These are phyloP conservation scores for Anacardium occidentale DNA, from an alignment of 345 rosid species.

Conservation along the genomic window DNA sequence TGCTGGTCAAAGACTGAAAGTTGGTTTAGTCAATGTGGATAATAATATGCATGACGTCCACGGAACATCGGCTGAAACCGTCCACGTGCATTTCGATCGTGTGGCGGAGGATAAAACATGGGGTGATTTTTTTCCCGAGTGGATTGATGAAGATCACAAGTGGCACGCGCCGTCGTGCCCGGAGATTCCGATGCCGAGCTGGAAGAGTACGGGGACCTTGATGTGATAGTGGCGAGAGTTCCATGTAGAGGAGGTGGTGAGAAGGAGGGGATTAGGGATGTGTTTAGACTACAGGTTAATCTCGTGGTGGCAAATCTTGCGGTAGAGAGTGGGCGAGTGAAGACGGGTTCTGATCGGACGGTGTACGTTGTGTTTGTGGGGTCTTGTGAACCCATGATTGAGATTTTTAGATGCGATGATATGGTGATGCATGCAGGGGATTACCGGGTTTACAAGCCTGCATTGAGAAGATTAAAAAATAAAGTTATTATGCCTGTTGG, in stretches of 20 bases:
- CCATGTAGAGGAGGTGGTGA: slow-evolving; percentile 45
- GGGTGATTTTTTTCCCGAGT: slow-evolving; percentile 63
- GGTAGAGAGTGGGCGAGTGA: slow-evolving; percentile 40
- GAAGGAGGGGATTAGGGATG: slow-evolving; percentile 51
- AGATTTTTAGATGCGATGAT: slow-evolving; percentile 75
- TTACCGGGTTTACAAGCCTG: slow-evolving; percentile 72
- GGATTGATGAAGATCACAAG: slow-evolving; percentile 62
- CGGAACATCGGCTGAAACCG: slow-evolving; percentile 13
- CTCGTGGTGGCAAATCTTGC: slow-evolving; percentile 74
- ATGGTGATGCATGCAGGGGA: slow-evolving; percentile 48
- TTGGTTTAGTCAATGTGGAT: slow-evolving; percentile 56
- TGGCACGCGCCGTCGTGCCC: slow-evolving; percentile 48
- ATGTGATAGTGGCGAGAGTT: slow-evolving; percentile 62
- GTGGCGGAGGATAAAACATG: slow-evolving; percentile 40
- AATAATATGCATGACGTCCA: slow-evolving; percentile 22
- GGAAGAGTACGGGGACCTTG: slow-evolving; percentile 47
- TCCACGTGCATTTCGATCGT: slow-evolving; percentile 43
- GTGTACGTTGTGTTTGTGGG: slow-evolving; percentile 60
- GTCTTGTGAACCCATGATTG: slow-evolving; percentile 77
- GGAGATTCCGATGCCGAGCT: slow-evolving; percentile 56
- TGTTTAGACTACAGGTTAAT: slow-evolving; percentile 76
- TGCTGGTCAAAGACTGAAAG: slow-evolving; percentile 32
- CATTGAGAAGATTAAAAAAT: slow-evolving; percentile 50
- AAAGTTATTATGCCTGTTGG: slow-evolving; percentile 80
- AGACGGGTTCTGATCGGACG: slow-evolving; percentile 20